phyloP scores from a whole-genome alignment of 2,329 filamentous ascomycete genomes.

The Thelonectria discophora region DNA sequence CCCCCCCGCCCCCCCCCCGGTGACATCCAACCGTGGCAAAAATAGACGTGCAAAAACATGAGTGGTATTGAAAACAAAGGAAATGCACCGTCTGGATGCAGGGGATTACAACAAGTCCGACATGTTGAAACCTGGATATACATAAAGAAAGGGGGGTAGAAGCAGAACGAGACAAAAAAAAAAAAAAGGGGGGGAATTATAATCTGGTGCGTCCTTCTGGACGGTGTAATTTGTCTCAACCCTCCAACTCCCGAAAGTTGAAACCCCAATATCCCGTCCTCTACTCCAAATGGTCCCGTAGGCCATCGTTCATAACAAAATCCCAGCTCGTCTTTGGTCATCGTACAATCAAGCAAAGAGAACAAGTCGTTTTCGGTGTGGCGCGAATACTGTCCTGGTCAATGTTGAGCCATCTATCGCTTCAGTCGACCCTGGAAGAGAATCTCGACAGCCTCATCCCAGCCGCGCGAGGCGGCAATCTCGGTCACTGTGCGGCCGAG shows the following conservation, averaged over 20 bases:
- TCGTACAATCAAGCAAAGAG: constrained; percentile 29
- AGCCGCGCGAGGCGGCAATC: constrained; percentile 65
- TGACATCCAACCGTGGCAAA: not conserved
- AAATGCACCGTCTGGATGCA: constrained; percentile 26
- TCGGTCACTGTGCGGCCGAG: constrained; percentile 63
- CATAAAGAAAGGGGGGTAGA: not conserved
- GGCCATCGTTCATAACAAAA: constrained; percentile 21
- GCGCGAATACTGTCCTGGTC: not conserved
- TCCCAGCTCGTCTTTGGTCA: constrained; percentile 29
- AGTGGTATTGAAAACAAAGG: constrained; percentile 31
- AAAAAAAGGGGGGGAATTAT: not conserved
- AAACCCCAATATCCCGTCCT: constrained; percentile 25
- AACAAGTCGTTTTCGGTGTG: not conserved
- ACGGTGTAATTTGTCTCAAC: constrained; percentile 24
- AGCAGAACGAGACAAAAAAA: too few relatives aligned
- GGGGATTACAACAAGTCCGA: constrained; percentile 16
- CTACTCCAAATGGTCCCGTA: constrained; percentile 33
- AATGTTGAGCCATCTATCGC: constrained; percentile 13
- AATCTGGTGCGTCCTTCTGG: constrained; percentile 27
- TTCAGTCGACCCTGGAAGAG: constrained; percentile 43
- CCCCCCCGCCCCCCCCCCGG: too few relatives aligned
- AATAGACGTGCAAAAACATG: not conserved
- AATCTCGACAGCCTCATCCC: constrained; percentile 64
- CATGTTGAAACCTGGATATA: constrained; percentile 29
- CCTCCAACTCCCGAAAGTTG: constrained; percentile 23